Evolutionary conservation across 768 basidiomycete genomes (phyloP).

Genomic region (Tephrocybe sp.): DNA sequence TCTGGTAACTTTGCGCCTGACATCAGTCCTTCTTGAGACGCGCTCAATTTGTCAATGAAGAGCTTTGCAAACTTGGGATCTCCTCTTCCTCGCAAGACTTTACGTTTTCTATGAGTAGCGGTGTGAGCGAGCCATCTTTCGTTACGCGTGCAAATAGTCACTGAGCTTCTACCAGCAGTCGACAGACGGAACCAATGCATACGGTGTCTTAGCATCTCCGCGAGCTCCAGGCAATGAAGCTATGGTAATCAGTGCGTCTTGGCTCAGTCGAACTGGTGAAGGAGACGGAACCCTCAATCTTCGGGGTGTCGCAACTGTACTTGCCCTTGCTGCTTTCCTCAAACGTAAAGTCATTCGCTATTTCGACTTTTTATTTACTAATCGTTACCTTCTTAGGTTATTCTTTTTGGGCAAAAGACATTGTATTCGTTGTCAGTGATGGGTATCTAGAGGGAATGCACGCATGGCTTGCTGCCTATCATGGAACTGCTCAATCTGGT

Average conservation of each 20-base stretch:
- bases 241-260: constrained; percentile 88
- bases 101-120: constrained; percentile 45
- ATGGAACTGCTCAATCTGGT: constrained; percentile 69
- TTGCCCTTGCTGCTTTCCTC: constrained; percentile 81
- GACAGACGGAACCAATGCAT: constrained; percentile 72
- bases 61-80: constrained; percentile 77
- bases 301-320: constrained; percentile 81
- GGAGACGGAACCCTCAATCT: constrained; percentile 66
- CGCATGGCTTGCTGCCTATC: constrained; percentile 87
- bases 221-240: constrained; percentile 93
- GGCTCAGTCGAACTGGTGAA: constrained; percentile 68
- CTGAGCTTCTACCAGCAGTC: constrained; percentile 32
- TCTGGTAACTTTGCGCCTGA: background rate
- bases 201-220: constrained; percentile 79
- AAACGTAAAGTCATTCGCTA: constrained; percentile 53
- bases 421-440: constrained; percentile 87
- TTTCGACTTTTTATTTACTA: background rate
- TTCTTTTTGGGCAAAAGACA: constrained; percentile 93
- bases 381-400: constrained; percentile 46
- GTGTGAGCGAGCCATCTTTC: constrained; percentile 41
- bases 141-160: background rate
- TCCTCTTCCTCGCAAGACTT: constrained; percentile 69
- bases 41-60: constrained; percentile 53
- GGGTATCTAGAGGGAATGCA: constrained; percentile 90
- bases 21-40: constrained; percentile 43